Evolutionary conservation across 2,329 filamentous ascomycete genomes (phyloP).

Genomic region (Claviceps africana): DNA sequence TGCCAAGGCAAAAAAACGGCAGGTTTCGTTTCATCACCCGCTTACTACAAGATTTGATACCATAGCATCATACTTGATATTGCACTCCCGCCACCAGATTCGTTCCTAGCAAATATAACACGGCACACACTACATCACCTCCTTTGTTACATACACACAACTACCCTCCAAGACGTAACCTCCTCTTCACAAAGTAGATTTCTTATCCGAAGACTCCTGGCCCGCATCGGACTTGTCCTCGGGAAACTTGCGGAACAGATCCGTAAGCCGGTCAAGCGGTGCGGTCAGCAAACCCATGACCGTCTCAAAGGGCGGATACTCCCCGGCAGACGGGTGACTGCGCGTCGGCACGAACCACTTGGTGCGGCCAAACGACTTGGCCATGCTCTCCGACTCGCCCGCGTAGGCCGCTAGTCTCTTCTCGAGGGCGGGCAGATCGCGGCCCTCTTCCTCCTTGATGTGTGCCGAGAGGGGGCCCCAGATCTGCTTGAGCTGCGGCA

Average conservation of each 20-base stretch:
- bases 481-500: constrained; percentile 26
- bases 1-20: too few relatives aligned
- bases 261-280: constrained; percentile 40
- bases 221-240: constrained; percentile 8
- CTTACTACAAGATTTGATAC: too few relatives aligned
- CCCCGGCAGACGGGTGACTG: constrained; percentile 34
- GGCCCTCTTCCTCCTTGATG: constrained; percentile 35
- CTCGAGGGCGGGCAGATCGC: constrained; percentile 36
- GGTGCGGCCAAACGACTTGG: constrained; percentile 32
- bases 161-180: too few relatives aligned
- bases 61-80: too few relatives aligned
- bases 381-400: constrained; percentile 20
- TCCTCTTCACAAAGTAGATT: neutral
- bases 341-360: constrained; percentile 40
- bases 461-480: constrained; percentile 30
- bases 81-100: too few relatives aligned
- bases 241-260: constrained; percentile 42
- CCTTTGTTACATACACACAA: neutral
- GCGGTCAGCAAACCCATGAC: constrained; percentile 38
- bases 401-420: constrained; percentile 20
- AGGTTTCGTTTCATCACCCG: too few relatives aligned
- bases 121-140: too few relatives aligned
- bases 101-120: too few relatives aligned
- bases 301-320: constrained; percentile 42
- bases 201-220: neutral